phyloP scores from a whole-genome alignment of 164 flowering plant species.

The Chloranthus sessilifolius region DNA sequence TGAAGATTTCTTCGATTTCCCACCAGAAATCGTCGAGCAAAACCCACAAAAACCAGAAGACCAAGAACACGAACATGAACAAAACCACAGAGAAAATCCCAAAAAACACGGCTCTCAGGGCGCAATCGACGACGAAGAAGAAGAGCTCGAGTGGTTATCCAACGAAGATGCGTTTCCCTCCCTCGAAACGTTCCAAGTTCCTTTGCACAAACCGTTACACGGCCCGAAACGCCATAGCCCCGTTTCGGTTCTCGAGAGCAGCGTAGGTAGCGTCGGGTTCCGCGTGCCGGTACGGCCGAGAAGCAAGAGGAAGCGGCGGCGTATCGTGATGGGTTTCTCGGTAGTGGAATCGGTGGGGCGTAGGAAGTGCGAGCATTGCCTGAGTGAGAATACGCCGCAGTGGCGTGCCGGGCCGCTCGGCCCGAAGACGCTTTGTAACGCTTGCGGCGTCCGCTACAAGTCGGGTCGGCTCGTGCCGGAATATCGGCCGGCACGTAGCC shows the following conservation, averaged over 20 bases:
- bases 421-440: conserved; percentile 87
- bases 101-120: conserved; percentile 1
- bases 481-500: conserved; percentile 85
- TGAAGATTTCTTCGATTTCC: conserved; percentile 42
- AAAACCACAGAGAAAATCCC: conserved; percentile 1
- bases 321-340: conserved; percentile 17
- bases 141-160: conserved; percentile 82
- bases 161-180: conserved; percentile 66
- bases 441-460: conserved; percentile 89
- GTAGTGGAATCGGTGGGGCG: conserved; percentile 17
- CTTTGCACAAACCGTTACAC: conserved; percentile 15
- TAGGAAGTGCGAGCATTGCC: conserved; percentile 73
- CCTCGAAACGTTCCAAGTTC: conserved; percentile 46
- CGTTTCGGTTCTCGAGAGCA: conserved; percentile 49
- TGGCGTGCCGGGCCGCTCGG: conserved; percentile 91
- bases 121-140: conserved; percentile 32
- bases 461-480: conserved; percentile 85
- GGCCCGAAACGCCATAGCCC: conserved; percentile 53
- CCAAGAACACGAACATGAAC: conserved; percentile 15
- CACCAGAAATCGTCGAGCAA: conserved; percentile 31
- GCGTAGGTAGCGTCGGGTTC: conserved; percentile 23
- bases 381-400: conserved; percentile 79
- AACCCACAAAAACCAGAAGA: conserved; percentile 12
- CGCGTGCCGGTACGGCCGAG: conserved; percentile 46
- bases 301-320: conserved; percentile 34